These are phyloP conservation scores for Pestalotiopsis fici DNA, from an alignment of 2,329 filamentous ascomycete genomes.

Conservation along the genomic window DNA sequence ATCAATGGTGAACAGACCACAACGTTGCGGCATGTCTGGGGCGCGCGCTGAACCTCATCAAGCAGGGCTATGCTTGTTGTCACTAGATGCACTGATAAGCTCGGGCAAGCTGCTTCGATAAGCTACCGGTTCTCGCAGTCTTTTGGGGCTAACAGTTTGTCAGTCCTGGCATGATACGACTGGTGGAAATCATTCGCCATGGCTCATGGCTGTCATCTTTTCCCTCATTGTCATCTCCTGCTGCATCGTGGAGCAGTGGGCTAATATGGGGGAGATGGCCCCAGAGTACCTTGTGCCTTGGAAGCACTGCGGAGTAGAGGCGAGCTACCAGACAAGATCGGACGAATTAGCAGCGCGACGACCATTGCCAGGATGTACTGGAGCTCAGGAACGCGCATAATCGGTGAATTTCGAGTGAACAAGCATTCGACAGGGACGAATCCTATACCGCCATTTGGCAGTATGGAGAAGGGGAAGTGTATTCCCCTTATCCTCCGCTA, in stretches of 20 bases:
- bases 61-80: neutral
- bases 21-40: neutral
- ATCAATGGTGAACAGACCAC: neutral
- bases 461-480: neutral
- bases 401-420: neutral
- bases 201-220: neutral
- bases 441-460: conserved; percentile 1
- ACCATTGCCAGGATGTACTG: neutral
- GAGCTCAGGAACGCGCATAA: neutral
- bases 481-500: neutral
- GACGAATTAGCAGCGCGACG: neutral
- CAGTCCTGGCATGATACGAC: neutral
- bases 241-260: neutral
- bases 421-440: neutral
- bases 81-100: neutral
- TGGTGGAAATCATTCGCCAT: neutral
- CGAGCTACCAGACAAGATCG: neutral
- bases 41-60: neutral
- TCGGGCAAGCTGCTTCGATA: neutral
- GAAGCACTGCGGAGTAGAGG: neutral
- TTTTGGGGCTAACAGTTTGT: too few relatives aligned
- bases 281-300: neutral
- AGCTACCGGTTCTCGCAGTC: neutral
- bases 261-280: neutral
- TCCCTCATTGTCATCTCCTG: neutral